phyloP scores from a whole-genome alignment of 345 rosid species.

The Cochlearia excelsa region DNA sequence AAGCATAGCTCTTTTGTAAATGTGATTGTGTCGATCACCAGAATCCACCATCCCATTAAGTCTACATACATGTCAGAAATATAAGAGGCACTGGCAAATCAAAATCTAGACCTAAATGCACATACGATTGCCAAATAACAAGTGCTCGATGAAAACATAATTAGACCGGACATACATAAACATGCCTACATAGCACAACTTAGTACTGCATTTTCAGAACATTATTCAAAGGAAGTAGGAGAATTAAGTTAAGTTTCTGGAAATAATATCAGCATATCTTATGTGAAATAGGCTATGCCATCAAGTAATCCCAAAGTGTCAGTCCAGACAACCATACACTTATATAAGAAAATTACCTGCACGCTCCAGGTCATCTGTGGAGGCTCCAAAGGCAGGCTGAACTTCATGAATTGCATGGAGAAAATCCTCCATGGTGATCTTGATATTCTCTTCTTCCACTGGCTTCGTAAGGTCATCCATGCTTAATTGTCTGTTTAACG shows the following conservation, averaged over 20 bases:
- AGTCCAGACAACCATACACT: conserved; percentile 4
- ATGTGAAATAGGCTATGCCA: conserved; percentile 1
- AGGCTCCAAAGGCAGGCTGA: conserved; percentile 95
- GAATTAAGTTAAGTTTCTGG: not conserved
- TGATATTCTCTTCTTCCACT: conserved; percentile 93
- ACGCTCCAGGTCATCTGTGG: conserved; percentile 93
- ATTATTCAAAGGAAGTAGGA: not conserved
- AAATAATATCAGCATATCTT: conserved; percentile 9
- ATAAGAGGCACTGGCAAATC: conserved; percentile 11
- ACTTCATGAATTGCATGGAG: conserved; percentile 72
- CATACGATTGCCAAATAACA: too few relatives aligned
- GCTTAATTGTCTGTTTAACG: conserved; percentile 88
- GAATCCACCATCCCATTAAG: conserved; percentile 91
- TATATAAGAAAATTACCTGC: conserved; percentile 56
- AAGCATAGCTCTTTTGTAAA: conserved; percentile 83
- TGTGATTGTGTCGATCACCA: conserved; percentile 74
- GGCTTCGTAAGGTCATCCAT: conserved; percentile 96
- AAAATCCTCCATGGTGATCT: conserved; percentile 93
- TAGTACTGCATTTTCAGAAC: not conserved
- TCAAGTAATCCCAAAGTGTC: conserved; percentile 3
- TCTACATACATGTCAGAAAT: conserved; percentile 40
- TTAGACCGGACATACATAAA: not conserved
- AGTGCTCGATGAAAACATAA: conserved; percentile 3
- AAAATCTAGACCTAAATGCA: not conserved
- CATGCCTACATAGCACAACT: not conserved